Evolutionary conservation across 2,329 filamentous ascomycete species (phyloP).

Genomic region (Stagonosporopsis chrysanthemi): DNA sequence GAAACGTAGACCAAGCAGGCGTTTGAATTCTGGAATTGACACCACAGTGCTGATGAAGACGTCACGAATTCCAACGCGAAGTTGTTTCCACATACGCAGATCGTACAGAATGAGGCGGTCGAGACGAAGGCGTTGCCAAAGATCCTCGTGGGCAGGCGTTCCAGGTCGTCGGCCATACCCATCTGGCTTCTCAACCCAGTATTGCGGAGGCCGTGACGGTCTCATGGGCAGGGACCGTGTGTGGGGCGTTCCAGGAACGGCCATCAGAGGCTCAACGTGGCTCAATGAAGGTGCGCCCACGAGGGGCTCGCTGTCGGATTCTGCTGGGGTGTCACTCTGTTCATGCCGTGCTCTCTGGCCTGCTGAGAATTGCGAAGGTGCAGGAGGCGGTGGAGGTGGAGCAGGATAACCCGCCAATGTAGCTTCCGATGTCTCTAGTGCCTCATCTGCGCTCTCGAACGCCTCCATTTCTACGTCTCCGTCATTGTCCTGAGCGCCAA

Average conservation of each 20-base stretch:
- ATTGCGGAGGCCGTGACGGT: constrained; percentile 72
- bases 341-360: constrained; percentile 46
- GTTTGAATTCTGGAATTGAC: constrained; percentile 94
- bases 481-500: constrained; percentile 56
- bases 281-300: constrained; percentile 64
- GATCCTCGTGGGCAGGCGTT: constrained; percentile 78
- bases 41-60: constrained; percentile 97
- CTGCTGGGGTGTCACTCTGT: constrained; percentile 71
- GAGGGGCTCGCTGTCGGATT: constrained; percentile 75
- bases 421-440: constrained; percentile 77
- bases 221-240: constrained; percentile 53
- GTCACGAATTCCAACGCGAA: constrained; percentile 86
- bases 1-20: constrained; percentile 89
- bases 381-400: constrained; percentile 62
- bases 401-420: constrained; percentile 79
- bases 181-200: constrained; percentile 85
- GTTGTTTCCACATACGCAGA: constrained; percentile 93
- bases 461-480: constrained; percentile 60
- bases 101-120: constrained; percentile 97
- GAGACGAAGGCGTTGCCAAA: constrained; percentile 86
- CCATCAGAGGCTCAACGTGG: constrained; percentile 70
- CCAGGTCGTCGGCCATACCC: constrained; percentile 70
- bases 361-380: constrained; percentile 9
- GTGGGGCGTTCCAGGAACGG: constrained; percentile 81
- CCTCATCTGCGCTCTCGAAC: constrained; percentile 63